These are phyloP conservation scores for Phialophora macrospora DNA, from an alignment of 2,329 filamentous ascomycete species.

Conservation along the genomic window DNA sequence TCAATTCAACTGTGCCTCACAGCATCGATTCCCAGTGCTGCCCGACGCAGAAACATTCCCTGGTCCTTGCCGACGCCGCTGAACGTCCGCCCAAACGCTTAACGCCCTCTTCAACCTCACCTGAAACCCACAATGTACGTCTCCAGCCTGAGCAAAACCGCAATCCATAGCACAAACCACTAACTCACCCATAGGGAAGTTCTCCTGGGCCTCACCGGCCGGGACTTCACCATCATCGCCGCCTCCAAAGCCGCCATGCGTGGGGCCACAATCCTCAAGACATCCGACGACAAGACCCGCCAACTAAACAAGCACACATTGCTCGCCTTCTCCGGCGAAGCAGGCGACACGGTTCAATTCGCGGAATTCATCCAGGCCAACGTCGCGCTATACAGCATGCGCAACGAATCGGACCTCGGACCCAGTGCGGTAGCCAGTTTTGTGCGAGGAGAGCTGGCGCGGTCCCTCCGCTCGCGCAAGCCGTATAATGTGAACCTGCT, in stretches of 20 bases:
- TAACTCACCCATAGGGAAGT: slow-evolving; percentile 73
- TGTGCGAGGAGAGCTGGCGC: slow-evolving; percentile 89
- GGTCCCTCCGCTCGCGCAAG: slow-evolving; percentile 85
- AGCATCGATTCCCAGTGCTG: background rate
- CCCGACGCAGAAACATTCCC: background rate
- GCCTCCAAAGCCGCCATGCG: slow-evolving; percentile 98
- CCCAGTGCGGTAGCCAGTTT: slow-evolving; percentile 89
- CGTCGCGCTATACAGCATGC: slow-evolving; percentile 97
- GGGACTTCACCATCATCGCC: slow-evolving; percentile 98
- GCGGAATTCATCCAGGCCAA: slow-evolving; percentile 99
- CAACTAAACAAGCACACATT: slow-evolving; percentile 90
- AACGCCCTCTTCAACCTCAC: background rate
- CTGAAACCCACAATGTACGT: slow-evolving; percentile 6
- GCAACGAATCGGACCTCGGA: slow-evolving; percentile 90
- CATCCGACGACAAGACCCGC: slow-evolving; percentile 94
- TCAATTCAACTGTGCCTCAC: background rate
- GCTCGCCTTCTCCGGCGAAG: slow-evolving; percentile 94
- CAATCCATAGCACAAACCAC: slow-evolving; percentile 5
- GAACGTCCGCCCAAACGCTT: background rate
- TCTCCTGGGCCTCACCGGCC: slow-evolving; percentile 95
- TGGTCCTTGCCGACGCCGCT: background rate
- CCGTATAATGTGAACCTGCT: slow-evolving; percentile 97
- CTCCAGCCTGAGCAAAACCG: background rate
- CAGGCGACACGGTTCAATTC: slow-evolving; percentile 98
- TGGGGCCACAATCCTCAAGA: slow-evolving; percentile 93